Evolutionary conservation across 2,329 filamentous ascomycete genomes (phyloP).

Genomic region (Xylariaceae sp.): DNA sequence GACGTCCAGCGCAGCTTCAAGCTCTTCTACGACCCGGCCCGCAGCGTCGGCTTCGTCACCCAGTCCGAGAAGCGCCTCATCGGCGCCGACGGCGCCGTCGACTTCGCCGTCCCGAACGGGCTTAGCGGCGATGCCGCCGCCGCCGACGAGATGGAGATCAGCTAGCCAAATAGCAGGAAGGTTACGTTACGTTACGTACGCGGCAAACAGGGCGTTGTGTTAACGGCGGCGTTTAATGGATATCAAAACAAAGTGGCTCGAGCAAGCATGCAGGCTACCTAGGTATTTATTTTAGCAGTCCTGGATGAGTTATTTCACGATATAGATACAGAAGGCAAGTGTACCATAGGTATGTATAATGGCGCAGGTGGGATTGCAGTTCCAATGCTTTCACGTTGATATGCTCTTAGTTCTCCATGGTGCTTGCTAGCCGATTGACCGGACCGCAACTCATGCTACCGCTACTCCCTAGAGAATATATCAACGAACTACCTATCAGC

Average conservation of each 20-base stretch:
- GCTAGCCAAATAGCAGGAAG: conserved; percentile 13
- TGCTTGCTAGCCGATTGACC: conserved; percentile 1
- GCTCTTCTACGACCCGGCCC: conserved; percentile 86
- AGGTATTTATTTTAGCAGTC: conserved; percentile 11
- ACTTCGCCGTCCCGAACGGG: conserved; percentile 61
- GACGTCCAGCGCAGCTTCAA: conserved; percentile 94
- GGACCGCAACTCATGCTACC: too few relatives aligned
- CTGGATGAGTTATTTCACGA: conserved; percentile 19
- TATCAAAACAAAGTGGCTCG: conserved; percentile 27
- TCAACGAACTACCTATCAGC: background rate
- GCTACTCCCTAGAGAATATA: too few relatives aligned
- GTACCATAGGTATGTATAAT: conserved; percentile 27
- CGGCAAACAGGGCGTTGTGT: conserved; percentile 23
- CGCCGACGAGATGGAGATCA: conserved; percentile 41
- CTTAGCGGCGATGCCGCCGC: conserved; percentile 56
- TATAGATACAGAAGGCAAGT: conserved; percentile 29
- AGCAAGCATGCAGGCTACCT: conserved; percentile 13
- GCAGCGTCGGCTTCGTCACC: conserved; percentile 87
- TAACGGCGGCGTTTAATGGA: conserved; percentile 35
- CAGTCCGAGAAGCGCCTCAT: conserved; percentile 94
- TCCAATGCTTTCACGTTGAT: conserved; percentile 13
- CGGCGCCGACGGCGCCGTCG: conserved; percentile 80
- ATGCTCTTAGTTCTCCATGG: conserved; percentile 15
- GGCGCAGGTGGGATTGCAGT: conserved; percentile 25
- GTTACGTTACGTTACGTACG: too few relatives aligned